Conservation (phyloP, 345 rosid genomes). For the Melastoma malabathricum region DNA sequence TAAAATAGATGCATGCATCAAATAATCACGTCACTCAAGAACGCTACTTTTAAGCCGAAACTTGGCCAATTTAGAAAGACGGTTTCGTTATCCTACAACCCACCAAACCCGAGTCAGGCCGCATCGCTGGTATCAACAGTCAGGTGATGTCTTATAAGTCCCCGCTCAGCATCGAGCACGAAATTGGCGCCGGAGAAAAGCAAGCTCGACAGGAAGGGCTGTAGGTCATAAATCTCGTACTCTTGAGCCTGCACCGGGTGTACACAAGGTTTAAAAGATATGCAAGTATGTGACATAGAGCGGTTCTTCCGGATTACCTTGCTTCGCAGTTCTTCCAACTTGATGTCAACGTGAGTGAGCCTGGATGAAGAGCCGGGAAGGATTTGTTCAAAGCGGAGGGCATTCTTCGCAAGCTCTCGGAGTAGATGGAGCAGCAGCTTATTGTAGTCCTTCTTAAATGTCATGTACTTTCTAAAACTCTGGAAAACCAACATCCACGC, state of each 20-base stretch:
- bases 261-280: too few species aligned
- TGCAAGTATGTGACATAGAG: neutral
- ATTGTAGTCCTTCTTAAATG: constrained; percentile 82
- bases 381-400: constrained; percentile 76
- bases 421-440: constrained; percentile 70
- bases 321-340: constrained; percentile 55
- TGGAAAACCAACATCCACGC: constrained; percentile 9
- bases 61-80: too few species aligned
- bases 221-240: constrained; percentile 61
- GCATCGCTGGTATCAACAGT: constrained; percentile 8
- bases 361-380: constrained; percentile 58
- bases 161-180: constrained; percentile 37
- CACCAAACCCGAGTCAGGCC: too few species aligned
- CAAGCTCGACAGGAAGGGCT: constrained; percentile 60
- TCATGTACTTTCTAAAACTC: constrained; percentile 86
- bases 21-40: too few species aligned
- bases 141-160: constrained; percentile 45
- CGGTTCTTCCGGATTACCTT: constrained; percentile 34
- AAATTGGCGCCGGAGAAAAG: constrained; percentile 63
- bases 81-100: too few species aligned
- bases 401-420: constrained; percentile 67
- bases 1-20: too few species aligned
- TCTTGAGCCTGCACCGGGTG: constrained; percentile 53
- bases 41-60: too few species aligned
- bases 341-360: constrained; percentile 44